A percentile compares a stretch with the other conserved stretches of the same genome.
Conservation (phyloP, 306 rosid species). For the Oxytropis ochrocephala region DNA sequence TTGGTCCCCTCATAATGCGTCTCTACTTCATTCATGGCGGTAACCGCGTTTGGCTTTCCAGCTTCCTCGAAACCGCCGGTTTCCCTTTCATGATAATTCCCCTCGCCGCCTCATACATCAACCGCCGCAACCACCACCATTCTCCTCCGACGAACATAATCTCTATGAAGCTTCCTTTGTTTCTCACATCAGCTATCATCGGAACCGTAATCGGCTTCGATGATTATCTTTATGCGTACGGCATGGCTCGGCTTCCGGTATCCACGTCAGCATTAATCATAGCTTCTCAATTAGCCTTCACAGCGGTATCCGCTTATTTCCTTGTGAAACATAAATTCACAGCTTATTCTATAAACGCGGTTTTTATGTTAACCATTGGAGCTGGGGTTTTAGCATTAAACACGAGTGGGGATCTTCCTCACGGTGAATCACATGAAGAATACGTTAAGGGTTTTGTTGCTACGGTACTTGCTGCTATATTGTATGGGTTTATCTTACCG, state of each 20-base stretch:
- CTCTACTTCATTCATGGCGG: conserved; percentile 80
- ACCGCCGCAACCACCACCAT: too few species aligned
- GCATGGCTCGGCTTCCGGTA: conserved; percentile 52
- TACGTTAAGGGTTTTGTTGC: conserved; percentile 53
- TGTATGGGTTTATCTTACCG: conserved; percentile 81
- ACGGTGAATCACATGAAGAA: conserved; percentile 47
- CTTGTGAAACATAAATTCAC: conserved; percentile 60
- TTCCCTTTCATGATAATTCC: conserved; percentile 60
- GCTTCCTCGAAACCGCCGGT: conserved; percentile 60
- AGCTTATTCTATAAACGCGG: conserved; percentile 44
- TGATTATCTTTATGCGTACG: conserved; percentile 61
- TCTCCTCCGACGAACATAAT: not conserved
- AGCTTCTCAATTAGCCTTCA: conserved; percentile 65
- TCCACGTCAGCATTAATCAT: conserved; percentile 58
- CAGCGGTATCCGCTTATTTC: conserved; percentile 42
- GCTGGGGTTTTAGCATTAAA: conserved; percentile 63
- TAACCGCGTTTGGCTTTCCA: conserved; percentile 58
- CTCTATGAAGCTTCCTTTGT: conserved; percentile 35
- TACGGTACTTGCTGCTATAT: conserved; percentile 49
- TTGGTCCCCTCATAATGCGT: conserved; percentile 63
- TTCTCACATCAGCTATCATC: conserved; percentile 32
- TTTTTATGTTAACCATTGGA: conserved; percentile 52
- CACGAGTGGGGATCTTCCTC: conserved; percentile 53
- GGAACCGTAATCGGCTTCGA: conserved; percentile 59
- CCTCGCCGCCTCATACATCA: conserved; percentile 24